Evolutionary conservation across 129 eudicot genomes (phyloP).

Genomic region (Pittosporum tobira): DNA sequence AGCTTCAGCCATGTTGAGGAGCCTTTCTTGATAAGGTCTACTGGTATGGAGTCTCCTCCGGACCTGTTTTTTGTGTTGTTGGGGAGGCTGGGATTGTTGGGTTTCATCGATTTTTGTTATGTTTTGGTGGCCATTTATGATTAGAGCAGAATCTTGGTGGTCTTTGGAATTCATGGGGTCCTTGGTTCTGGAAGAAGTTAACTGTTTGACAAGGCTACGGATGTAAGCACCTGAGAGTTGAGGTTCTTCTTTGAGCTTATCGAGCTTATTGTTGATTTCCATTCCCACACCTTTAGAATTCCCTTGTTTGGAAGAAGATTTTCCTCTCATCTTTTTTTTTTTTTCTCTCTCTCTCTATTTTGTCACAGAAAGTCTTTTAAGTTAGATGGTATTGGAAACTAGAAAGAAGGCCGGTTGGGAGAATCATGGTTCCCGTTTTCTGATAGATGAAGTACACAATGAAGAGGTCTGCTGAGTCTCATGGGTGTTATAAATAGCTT

Average conservation of each 20-base stretch:
- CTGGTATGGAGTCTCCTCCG: conserved; percentile 72
- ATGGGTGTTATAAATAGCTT: conserved; percentile 61
- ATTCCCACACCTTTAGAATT: conserved; percentile 20
- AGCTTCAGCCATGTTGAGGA: conserved; percentile 81
- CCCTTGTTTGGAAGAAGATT: conserved; percentile 39
- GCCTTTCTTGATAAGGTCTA: conserved; percentile 70
- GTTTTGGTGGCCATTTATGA: conserved; percentile 7
- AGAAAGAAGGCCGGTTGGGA: conserved; percentile 10
- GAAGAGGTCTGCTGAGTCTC: conserved; percentile 36
- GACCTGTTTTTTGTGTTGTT: conserved; percentile 51
- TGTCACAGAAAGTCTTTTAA: conserved; percentile 1
- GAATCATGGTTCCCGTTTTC: conserved; percentile 22
- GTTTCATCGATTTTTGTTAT: conserved; percentile 12
- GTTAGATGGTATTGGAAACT: conserved; percentile 16
- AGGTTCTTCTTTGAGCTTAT: conserved; percentile 37
- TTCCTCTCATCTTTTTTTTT: conserved; percentile 60
- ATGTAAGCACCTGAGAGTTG: conserved; percentile 75
- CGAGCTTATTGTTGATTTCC: conserved; percentile 27
- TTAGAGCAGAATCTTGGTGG: conserved; percentile 5
- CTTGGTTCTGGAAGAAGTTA: conserved; percentile 50
- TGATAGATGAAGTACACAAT: conserved; percentile 30
- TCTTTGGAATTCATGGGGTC: conserved; percentile 6
- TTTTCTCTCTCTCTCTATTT: conserved; percentile 9
- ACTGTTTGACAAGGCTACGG: conserved; percentile 71
- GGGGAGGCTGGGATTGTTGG: conserved; percentile 24